Evolutionary conservation across 495 filamentous ascomycete genomes (phyloP), one percentile per base, ranked within the genome.

Genomic region (Trichoderma virens): DNA sequence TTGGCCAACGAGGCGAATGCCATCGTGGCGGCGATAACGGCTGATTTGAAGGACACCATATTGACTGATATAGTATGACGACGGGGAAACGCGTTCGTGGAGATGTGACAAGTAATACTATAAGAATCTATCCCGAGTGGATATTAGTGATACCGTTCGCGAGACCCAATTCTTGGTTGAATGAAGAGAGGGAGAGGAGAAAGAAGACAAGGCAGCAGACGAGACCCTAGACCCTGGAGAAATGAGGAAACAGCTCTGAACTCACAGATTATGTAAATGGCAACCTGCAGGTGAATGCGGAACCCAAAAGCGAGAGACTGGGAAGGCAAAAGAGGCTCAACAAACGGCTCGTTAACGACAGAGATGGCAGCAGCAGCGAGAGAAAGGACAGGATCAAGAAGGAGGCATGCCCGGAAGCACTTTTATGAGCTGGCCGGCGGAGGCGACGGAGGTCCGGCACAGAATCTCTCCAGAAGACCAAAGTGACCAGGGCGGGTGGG

Each of bases 21-120:
- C 35, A 72, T 69, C 67, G 79, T 79, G 65, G 80, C 70, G 35
- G 81, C 78, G 69, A 80, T 68, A n/a, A 78, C 61, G 28, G 70
- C 72, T 51, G 71, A 73, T 64, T 70, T 75, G 70, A 82, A 73
- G 61, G 77, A 78, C 66, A 74, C 74, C 81, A 84, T 83, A 66
- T 65, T 71, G 71, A 62, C 60, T 60, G 61, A n/a, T 18, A 45
- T 20, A 30, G 59, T 67, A 64, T 25, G 54, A 62, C 11, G 61
- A 65, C 62, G 56, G 65, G 30, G n/a, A 13, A 27, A 56, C 9
- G 13, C 51, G 51, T 56, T 56, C 13, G 51, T 27, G 51, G 5
- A 14, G 51, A 30, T 8, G 27, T 14, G n/a, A 25, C 16, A 25
- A 54, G 20, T 63, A 25, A 54, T 45, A 61, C 16, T 65, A 16